These are phyloP conservation scores for Yamadazyma sp. DNA, from an alignment of 805 yeast species.

Conservation along the genomic window DNA sequence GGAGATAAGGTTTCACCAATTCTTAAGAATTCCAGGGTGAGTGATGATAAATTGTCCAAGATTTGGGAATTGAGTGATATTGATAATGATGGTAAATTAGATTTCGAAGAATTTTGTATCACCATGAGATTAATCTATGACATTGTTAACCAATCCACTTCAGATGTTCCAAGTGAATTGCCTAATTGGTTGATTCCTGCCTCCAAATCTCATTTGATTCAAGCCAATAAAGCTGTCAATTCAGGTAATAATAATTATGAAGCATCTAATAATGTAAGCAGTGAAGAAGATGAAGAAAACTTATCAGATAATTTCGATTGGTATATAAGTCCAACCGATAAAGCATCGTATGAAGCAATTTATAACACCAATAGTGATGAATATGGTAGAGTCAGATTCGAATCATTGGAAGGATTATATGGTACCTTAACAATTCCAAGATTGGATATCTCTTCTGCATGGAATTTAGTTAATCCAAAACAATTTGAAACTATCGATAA, in stretches of 20 bases:
- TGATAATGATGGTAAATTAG: conserved; percentile 86
- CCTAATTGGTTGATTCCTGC: conserved; percentile 95
- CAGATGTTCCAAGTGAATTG: conserved; percentile 60
- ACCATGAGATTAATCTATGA: conserved; percentile 96
- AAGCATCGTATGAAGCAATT: conserved; percentile 71
- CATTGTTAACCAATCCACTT: conserved; percentile 66
- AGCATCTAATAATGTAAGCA: conserved; percentile 28
- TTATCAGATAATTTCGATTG: conserved; percentile 79
- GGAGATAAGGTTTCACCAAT: conserved; percentile 86
- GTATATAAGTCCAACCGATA: conserved; percentile 93
- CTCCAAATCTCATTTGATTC: conserved; percentile 77
- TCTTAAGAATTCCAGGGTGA: conserved; percentile 82
- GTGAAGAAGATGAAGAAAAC: conserved; percentile 60
- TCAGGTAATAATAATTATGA: conserved; percentile 17
- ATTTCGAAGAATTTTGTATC: conserved; percentile 96
- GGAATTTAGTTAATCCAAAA: conserved; percentile 94
- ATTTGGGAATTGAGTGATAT: conserved; percentile 94
- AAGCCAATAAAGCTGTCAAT: conserved; percentile 73
- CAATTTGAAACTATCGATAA: conserved; percentile 84
- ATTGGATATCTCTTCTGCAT: conserved; percentile 82
- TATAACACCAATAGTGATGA: conserved; percentile 72
- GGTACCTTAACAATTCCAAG: conserved; percentile 73
- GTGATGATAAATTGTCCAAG: conserved; percentile 70
- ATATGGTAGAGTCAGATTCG: conserved; percentile 77
- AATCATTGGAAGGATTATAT: conserved; percentile 67